These are phyloP conservation scores for Metschnikowia aberdeeniae DNA, from an alignment of 805 yeast species.

Conservation along the genomic window DNA sequence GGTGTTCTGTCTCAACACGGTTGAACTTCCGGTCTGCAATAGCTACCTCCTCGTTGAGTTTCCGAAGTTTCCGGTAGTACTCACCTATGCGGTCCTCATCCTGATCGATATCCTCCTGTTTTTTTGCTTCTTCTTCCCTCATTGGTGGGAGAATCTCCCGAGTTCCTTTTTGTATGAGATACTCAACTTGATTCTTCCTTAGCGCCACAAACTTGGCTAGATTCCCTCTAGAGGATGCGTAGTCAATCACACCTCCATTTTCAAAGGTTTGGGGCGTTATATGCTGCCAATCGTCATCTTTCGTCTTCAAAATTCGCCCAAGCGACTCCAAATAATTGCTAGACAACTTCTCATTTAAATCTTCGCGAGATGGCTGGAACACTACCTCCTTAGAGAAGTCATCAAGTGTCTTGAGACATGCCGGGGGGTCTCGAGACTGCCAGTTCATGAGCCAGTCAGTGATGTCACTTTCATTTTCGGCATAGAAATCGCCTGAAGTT, in stretches of 20 bases:
- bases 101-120: constrained; percentile 31
- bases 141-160: constrained; percentile 19
- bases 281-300: neutral
- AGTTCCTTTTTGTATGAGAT: constrained; percentile 13
- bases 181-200: constrained; percentile 21
- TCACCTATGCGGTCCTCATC: constrained; percentile 40
- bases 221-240: constrained; percentile 25
- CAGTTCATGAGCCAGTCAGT: constrained; percentile 26
- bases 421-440: constrained; percentile 17
- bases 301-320: constrained; percentile 5
- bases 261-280: neutral
- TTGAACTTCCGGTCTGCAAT: constrained; percentile 31
- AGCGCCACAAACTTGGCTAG: constrained; percentile 26
- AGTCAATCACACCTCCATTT: constrained; percentile 13
- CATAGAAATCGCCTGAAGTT: constrained; percentile 26
- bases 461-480: constrained; percentile 24
- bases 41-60: constrained; percentile 32
- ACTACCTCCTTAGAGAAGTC: constrained; percentile 20
- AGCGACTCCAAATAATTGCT: constrained; percentile 10
- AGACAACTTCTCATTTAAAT: constrained; percentile 14
- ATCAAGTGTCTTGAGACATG: constrained; percentile 15
- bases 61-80: constrained; percentile 34
- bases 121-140: constrained; percentile 24
- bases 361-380: constrained; percentile 21
- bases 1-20: constrained; percentile 27